Evolutionary conservation across 805 yeast genomes (phyloP).

Genomic region (Isabelozyma pseudorhagii): DNA sequence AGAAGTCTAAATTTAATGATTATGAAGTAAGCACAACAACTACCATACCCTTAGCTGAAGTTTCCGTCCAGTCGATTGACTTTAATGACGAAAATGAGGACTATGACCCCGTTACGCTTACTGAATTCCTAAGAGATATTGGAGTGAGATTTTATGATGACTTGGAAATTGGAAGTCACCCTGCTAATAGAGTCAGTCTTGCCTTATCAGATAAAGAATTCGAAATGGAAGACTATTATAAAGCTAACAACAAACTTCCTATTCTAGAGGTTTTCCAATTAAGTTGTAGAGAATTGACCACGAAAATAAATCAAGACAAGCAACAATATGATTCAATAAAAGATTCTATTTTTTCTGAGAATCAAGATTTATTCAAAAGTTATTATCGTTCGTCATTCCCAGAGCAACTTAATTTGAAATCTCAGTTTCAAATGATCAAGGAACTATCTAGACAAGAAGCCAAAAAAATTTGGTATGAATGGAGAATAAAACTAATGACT

Average conservation of each 20-base stretch:
- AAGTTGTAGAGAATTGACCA: slow-evolving; percentile 51
- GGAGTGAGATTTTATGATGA: slow-evolving; percentile 46
- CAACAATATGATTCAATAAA: slow-evolving; percentile 45
- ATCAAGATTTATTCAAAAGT: slow-evolving; percentile 48
- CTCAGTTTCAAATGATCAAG: slow-evolving; percentile 48
- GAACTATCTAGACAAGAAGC: slow-evolving; percentile 52
- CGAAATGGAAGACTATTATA: slow-evolving; percentile 30
- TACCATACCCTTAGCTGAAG: slow-evolving; percentile 25
- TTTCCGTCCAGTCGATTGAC: slow-evolving; percentile 6
- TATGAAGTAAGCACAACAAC: slow-evolving; percentile 13
- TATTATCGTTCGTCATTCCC: slow-evolving; percentile 39
- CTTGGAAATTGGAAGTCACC: slow-evolving; percentile 30
- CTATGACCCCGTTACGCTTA: slow-evolving; percentile 31
- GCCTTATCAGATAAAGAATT: slow-evolving; percentile 3
- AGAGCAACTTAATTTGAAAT: slow-evolving; percentile 39
- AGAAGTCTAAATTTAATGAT: slow-evolving; percentile 1
- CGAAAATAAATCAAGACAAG: slow-evolving; percentile 49
- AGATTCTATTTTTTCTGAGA: slow-evolving; percentile 42
- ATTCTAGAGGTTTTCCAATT: slow-evolving; percentile 49
- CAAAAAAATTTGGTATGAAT: slow-evolving; percentile 56
- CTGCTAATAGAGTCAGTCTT: slow-evolving; percentile 19
- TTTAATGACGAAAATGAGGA: slow-evolving; percentile 16
- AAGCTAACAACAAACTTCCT: slow-evolving; percentile 40
- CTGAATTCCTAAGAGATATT: slow-evolving; percentile 36
- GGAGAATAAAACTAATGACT: slow-evolving; percentile 53